Evolutionary conservation across 2,329 filamentous ascomycete species (phyloP).

Genomic region (Domatiomyces globalis): DNA sequence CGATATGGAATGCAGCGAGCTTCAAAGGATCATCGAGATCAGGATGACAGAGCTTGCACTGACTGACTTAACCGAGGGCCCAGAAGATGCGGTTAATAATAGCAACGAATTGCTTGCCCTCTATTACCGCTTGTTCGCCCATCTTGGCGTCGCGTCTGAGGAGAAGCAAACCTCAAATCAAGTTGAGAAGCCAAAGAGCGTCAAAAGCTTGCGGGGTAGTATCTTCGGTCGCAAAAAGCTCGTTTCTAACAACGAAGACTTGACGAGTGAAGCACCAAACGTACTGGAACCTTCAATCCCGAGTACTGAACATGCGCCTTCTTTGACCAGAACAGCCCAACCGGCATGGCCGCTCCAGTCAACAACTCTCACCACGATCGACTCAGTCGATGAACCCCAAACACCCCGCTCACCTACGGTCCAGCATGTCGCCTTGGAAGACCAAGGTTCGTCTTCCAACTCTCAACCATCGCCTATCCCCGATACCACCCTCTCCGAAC

Average conservation of each 20-base stretch:
- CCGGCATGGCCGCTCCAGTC: not conserved
- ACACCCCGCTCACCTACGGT: too few species aligned
- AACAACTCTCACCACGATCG: conserved; percentile 24
- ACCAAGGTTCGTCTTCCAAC: conserved; percentile 19
- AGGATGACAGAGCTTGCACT: conserved; percentile 89
- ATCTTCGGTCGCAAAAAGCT: not conserved
- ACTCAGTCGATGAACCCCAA: not conserved
- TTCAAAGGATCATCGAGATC: conserved; percentile 76
- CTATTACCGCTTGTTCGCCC: conserved; percentile 68
- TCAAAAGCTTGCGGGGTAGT: conserved; percentile 56
- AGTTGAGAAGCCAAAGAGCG: conserved; percentile 49
- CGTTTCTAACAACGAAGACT: not conserved
- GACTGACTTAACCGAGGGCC: conserved; percentile 68
- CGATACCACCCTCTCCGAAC: conserved; percentile 2
- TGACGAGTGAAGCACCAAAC: not conserved
- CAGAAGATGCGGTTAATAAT: conserved; percentile 73
- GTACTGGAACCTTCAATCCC: not conserved
- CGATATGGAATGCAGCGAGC: conserved; percentile 70
- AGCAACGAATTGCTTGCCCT: conserved; percentile 72
- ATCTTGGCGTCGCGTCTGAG: conserved; percentile 33
- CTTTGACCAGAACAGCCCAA: too few species aligned
- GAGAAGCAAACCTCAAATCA: conserved; percentile 27
- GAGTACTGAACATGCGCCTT: not conserved
- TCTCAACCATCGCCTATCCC: conserved; percentile 15
- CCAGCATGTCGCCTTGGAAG: too few species aligned